Evolutionary conservation across 441 rosid species (phyloP).

Genomic region (Sinapis alba): DNA sequence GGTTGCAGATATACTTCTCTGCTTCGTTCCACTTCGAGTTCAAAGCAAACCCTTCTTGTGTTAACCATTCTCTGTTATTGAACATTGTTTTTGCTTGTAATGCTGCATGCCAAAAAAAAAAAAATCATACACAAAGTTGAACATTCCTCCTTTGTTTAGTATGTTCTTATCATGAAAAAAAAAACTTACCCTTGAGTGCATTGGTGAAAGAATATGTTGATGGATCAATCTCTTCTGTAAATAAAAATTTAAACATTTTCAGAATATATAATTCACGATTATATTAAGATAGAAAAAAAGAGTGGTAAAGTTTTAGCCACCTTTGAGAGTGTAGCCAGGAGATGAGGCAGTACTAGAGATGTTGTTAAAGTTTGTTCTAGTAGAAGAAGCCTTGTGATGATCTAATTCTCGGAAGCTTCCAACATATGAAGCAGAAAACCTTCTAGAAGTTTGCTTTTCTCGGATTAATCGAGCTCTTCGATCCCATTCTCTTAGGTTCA

Average conservation of each 20-base stretch:
- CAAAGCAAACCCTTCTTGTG: conserved; percentile 80
- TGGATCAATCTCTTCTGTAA: conserved; percentile 85
- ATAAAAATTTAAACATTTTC: conserved; percentile 6
- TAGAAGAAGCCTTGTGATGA: conserved; percentile 51
- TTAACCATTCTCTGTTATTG: conserved; percentile 62
- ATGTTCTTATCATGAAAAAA: background rate
- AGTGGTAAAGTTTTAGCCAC: conserved; percentile 43
- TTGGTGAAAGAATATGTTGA: conserved; percentile 87
- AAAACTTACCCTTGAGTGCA: conserved; percentile 70
- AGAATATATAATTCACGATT: background rate
- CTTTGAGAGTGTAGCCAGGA: conserved; percentile 77
- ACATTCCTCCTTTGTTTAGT: background rate
- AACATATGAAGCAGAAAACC: conserved; percentile 86
- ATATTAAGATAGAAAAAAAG: background rate
- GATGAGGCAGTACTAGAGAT: conserved; percentile 92
- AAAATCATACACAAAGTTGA: background rate
- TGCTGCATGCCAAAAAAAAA: conserved; percentile 45
- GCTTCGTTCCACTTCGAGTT: conserved; percentile 97
- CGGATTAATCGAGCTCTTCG: conserved; percentile 60
- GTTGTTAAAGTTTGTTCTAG: conserved; percentile 59
- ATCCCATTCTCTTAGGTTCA: conserved; percentile 72
- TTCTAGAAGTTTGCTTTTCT: conserved; percentile 71
- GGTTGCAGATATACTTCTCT: conserved; percentile 92
- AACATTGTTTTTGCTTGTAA: conserved; percentile 74
- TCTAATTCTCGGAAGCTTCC: conserved; percentile 77